Evolutionary conservation across 108 stramenopile species (phyloP).

Genomic region (Nitzschia sp.): DNA sequence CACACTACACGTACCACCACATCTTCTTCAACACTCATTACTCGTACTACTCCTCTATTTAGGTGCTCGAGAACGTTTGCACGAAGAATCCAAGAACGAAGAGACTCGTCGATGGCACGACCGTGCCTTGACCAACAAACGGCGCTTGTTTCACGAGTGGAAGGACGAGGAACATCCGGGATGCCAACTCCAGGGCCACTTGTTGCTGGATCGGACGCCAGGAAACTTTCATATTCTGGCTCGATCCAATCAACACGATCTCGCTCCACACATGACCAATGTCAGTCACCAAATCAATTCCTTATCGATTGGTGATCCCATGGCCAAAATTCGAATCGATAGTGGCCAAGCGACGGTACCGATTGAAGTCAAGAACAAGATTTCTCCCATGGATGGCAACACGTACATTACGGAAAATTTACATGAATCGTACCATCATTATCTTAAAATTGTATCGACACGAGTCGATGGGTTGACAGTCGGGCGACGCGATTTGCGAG

Average conservation of each 20-base stretch:
- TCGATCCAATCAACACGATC: conserved; percentile 69
- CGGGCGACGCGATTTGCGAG: conserved; percentile 32
- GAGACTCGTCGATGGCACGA: conserved; percentile 15
- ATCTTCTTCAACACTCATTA: too few relatives aligned
- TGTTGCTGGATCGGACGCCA: conserved; percentile 92
- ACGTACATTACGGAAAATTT: conserved; percentile 61
- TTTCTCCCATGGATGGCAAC: conserved; percentile 83
- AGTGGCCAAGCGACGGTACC: conserved; percentile 24
- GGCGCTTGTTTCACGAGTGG: conserved; percentile 34
- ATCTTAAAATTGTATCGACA: conserved; percentile 87
- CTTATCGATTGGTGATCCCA: conserved; percentile 67
- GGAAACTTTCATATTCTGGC: conserved; percentile 96
- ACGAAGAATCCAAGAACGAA: conserved; percentile 4
- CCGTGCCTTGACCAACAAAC: conserved; percentile 15
- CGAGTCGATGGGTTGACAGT: conserved; percentile 43
- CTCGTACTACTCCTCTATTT: too few relatives aligned
- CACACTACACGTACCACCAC: too few relatives aligned
- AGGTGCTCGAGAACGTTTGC: conserved; percentile 61
- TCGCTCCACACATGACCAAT: conserved; percentile 88
- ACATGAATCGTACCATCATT: conserved; percentile 93
- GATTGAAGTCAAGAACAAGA: conserved; percentile 38
- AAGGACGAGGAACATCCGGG: conserved; percentile 84
- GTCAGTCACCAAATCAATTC: conserved; percentile 88
- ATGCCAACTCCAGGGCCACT: conserved; percentile 76
- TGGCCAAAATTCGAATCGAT: conserved; percentile 11